Evolutionary conservation across 768 basidiomycete species (phyloP), one percentile per base, ranked within the genome.

Genomic region (Hypholoma sublateritium): DNA sequence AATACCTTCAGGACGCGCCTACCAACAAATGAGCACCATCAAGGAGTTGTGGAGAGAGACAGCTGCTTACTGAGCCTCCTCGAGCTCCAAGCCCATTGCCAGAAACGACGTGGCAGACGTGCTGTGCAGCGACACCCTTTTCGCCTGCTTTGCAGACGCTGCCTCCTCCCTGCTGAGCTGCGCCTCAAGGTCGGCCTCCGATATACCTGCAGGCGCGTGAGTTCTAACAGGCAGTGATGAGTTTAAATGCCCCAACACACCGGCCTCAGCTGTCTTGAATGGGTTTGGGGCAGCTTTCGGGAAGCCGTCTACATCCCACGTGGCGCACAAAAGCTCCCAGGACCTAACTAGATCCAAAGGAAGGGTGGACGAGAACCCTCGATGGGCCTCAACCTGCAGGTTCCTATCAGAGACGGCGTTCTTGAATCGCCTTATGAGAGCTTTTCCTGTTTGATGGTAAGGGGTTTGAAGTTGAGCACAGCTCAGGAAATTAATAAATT

Each of bases 381-480:
- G 13, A 44, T 59, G 58, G 13, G 55, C 61, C 24, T 59, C 58
- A 9, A 50, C 44, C 17, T 62, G 61, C 22, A 44, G 34, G 46
- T 62, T 59, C 25, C 58, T 17, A 3, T 59, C 28, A 1, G 51
- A 34, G 1, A 62, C 25, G 2, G 52, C 61, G 6, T n/a, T 48
- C 8, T 37, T 35, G 45, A 50, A 59, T 11, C 35, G 21, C 19
- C 28, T 6, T 14, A 36, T 44, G 4, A 56, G 28, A 4, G 55
- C 56, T 12, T 12, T 24, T 1, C 61, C 61, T 37, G 55, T 19
- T 8, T 37, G 8, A 8, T 7, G 8, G 17, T 8, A 8, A 11
- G 8, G 8, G 9, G 19, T 19, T 22, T 7, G n/a, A 56, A 19
- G 8, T 37, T 37, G 16, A 37, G 16, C 9, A 8, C 8, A 37